Percentiles rank a stretch among this genome's conserved stretches.
phyloP scores from a whole-genome alignment of 768 basidiomycete species.

The Lactarius vividus region DNA sequence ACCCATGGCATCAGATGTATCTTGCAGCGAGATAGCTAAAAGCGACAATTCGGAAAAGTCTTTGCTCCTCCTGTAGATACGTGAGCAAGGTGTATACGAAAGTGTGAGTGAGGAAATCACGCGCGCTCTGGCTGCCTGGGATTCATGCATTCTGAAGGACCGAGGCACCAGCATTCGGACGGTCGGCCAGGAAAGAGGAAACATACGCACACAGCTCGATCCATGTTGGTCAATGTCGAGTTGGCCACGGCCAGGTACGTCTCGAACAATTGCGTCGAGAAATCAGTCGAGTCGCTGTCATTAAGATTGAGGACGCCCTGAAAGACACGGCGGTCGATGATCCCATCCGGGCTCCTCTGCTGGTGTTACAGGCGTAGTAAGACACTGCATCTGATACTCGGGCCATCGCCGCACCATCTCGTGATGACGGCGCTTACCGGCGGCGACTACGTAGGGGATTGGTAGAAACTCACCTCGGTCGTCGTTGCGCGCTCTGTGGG shows the following conservation, averaged over 20 bases:
- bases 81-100: not conserved
- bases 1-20: slow-evolving; percentile 17
- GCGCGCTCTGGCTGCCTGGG: too few species aligned
- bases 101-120: too few species aligned
- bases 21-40: slow-evolving; percentile 15
- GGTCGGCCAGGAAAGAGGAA: not conserved
- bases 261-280: slow-evolving; percentile 16
- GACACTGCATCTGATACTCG: not conserved
- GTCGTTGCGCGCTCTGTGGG: not conserved
- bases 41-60: slow-evolving; percentile 4
- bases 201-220: slow-evolving; percentile 14
- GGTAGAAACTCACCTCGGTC: not conserved
- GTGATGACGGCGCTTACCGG: not conserved
- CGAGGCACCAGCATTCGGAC: not conserved
- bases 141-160: too few species aligned
- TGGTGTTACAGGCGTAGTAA: not conserved
- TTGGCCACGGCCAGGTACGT: slow-evolving; percentile 14
- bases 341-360: not conserved
- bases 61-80: not conserved
- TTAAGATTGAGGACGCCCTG: slow-evolving; percentile 14
- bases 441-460: not conserved
- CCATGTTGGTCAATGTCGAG: slow-evolving; percentile 17
- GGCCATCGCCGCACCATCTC: not conserved
- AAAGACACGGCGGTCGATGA: slow-evolving; percentile 20
- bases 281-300: slow-evolving; percentile 20